phyloP scores from a whole-genome alignment of 78 protist species.

The Dictyostelium citrinum region DNA sequence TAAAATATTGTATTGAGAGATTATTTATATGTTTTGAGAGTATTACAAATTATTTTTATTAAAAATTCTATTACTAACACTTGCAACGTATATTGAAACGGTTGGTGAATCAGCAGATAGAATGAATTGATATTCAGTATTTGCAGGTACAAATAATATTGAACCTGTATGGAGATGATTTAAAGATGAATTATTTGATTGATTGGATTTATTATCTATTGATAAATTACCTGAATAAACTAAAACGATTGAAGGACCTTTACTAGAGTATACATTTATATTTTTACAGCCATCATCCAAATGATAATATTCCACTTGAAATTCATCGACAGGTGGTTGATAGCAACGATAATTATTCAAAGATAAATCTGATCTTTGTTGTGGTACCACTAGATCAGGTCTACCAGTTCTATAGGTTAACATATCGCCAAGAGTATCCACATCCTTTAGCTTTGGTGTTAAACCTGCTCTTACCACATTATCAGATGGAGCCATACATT shows the following conservation, averaged over 20 bases:
- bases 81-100: not conserved
- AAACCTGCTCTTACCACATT: constrained; percentile 99
- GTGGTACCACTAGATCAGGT: constrained; percentile 26
- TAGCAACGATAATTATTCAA: not conserved
- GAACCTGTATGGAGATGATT: constrained; percentile 9
- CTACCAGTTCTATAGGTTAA: constrained; percentile 79
- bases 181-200: not conserved
- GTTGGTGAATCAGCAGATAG: not conserved
- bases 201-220: not conserved
- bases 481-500: constrained; percentile 98
- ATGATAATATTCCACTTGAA: constrained; percentile 36
- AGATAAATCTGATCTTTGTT: not conserved
- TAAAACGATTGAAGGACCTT: constrained; percentile 32
- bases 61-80: not conserved
- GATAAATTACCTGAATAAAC: not conserved
- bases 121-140: constrained; percentile 13
- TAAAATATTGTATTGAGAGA: not conserved
- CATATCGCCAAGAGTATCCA: constrained; percentile 81
- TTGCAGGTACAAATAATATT: constrained; percentile 37
- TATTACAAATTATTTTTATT: constrained; percentile 12
- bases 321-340: constrained; percentile 66
- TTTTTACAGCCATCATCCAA: not conserved
- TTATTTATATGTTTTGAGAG: not conserved
- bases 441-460: constrained; percentile 96
- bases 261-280: not conserved